These are phyloP conservation scores for Kuraishia capsulata DNA, from an alignment of 805 yeast species.

Conservation along the genomic window DNA sequence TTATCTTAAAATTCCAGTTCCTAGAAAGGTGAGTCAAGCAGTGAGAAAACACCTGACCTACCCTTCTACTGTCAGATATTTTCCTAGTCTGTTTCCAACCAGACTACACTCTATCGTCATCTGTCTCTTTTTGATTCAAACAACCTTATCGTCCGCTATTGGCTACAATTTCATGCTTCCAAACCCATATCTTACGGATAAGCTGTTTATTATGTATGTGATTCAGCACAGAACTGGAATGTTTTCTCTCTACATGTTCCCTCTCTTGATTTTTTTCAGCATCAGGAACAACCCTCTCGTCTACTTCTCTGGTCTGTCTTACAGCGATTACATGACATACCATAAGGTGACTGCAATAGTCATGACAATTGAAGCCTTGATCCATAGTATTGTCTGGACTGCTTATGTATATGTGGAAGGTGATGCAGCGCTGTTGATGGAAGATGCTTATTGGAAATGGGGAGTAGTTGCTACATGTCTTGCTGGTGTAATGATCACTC, in stretches of 20 bases:
- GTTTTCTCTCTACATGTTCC: constrained; percentile 42
- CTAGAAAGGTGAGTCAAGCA: background rate
- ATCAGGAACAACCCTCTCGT: constrained; percentile 66
- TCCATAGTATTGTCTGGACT: constrained; percentile 55
- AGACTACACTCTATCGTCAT: background rate
- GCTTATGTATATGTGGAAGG: constrained; percentile 31
- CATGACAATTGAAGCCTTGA: constrained; percentile 34
- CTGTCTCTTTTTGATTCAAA: background rate
- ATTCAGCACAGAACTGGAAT: constrained; percentile 33
- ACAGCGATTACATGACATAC: constrained; percentile 47
- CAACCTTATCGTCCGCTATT: background rate
- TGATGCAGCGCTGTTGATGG: background rate
- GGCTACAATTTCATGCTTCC: background rate
- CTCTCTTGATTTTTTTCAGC: constrained; percentile 54
- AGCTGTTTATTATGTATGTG: background rate
- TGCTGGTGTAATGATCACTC: constrained; percentile 8
- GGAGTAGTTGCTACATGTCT: constrained; percentile 15
- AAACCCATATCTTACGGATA: background rate
- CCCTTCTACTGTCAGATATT: background rate
- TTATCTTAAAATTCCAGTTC: background rate
- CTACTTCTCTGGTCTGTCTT: constrained; percentile 52
- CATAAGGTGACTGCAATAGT: constrained; percentile 63
- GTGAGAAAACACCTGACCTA: background rate
- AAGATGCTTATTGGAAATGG: constrained; percentile 9
- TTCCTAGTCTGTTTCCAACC: background rate